phyloP scores from a whole-genome alignment of 768 basidiomycete genomes.

The Boletales sp. region DNA sequence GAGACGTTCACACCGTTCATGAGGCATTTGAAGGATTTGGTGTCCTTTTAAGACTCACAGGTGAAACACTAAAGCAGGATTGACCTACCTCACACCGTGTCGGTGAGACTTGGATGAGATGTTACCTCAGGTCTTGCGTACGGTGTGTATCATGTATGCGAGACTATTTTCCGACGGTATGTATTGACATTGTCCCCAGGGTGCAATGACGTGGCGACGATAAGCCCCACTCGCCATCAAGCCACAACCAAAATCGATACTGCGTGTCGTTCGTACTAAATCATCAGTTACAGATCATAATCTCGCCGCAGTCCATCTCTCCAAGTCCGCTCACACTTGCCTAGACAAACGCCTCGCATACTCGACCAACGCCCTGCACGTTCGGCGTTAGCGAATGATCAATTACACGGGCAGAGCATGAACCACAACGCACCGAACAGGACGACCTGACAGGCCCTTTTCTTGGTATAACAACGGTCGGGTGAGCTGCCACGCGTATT shows the following conservation, averaged over 20 bases:
- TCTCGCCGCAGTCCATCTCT: neutral
- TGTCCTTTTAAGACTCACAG: conserved; percentile 85
- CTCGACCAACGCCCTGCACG: conserved; percentile 30
- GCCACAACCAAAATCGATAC: neutral
- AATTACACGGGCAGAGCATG: neutral
- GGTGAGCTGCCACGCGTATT: conserved; percentile 36
- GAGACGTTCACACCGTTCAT: conserved; percentile 42
- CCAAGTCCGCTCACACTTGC: conserved; percentile 10
- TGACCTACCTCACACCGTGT: conserved; percentile 72
- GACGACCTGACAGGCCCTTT: conserved; percentile 77
- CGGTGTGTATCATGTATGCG: conserved; percentile 56
- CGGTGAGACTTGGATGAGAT: conserved; percentile 97
- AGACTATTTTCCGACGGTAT: neutral
- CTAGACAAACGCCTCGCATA: conserved; percentile 27
- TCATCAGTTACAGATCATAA: conserved; percentile 1
- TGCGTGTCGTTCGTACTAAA: neutral
- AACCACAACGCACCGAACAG: conserved; percentile 57
- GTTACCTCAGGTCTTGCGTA: conserved; percentile 85
- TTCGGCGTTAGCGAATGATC: neutral
- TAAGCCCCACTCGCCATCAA: too few species aligned
- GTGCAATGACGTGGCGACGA: conserved; percentile 32
- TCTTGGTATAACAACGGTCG: conserved; percentile 59
- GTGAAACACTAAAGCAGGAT: conserved; percentile 75
- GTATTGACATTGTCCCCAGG: conserved; percentile 37
- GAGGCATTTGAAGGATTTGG: conserved; percentile 86